phyloP scores from a whole-genome alignment of 225 moss, liverwort and hornwort species.

The Climacium dendroides region DNA sequence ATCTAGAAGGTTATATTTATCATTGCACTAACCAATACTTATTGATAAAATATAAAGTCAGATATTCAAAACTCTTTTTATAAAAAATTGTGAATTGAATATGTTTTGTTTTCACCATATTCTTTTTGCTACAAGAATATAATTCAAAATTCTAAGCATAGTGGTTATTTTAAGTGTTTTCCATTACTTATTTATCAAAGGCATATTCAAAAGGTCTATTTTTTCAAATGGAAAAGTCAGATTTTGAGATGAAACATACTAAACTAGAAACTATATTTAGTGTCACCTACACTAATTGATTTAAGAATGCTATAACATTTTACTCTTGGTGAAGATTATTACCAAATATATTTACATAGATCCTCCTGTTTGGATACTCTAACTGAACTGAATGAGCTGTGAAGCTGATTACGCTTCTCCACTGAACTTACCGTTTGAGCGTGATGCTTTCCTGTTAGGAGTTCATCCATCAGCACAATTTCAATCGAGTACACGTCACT shows the following conservation, averaged over 20 bases:
- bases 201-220: background rate
- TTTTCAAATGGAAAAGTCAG: background rate
- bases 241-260: background rate
- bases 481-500: background rate
- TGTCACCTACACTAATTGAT: background rate
- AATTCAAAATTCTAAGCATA: background rate
- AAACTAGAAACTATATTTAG: background rate
- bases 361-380: background rate
- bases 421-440: background rate
- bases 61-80: background rate
- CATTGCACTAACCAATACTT: background rate
- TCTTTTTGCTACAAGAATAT: background rate
- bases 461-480: background rate
- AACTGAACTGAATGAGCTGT: no score
- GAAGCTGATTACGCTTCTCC: background rate
- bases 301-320: background rate
- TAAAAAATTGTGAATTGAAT: background rate
- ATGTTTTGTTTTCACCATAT: background rate
- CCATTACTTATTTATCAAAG: background rate
- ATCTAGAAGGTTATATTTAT: background rate
- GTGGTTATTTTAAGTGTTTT: background rate
- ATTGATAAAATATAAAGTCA: background rate
- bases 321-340: background rate
- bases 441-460: background rate
- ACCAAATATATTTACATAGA: background rate